Percentiles rank a stretch among this genome's conserved stretches.
phyloP scores from a whole-genome alignment of 805 yeast genomes.

The Crinitomyces ghanaensis region DNA sequence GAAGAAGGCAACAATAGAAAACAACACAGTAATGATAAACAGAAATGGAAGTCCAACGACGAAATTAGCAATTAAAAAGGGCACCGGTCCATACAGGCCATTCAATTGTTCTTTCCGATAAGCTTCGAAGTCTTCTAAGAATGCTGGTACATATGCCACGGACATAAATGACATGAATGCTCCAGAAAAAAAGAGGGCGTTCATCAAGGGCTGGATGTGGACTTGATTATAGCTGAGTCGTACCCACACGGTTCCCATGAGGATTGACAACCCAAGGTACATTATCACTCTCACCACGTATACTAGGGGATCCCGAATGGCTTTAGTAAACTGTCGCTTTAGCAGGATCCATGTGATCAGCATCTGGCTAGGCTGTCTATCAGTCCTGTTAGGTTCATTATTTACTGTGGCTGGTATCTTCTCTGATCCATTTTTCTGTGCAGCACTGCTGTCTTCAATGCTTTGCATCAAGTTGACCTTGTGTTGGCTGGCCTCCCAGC shows the following conservation, averaged over 20 bases:
- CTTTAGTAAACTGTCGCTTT: constrained; percentile 24
- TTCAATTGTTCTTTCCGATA: constrained; percentile 27
- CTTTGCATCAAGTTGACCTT: no score
- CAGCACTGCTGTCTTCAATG: no score
- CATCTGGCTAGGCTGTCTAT: constrained; percentile 24
- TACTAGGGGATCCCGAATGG: constrained; percentile 28
- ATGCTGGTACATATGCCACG: constrained; percentile 33
- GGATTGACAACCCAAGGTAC: constrained; percentile 31
- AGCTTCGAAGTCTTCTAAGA: constrained; percentile 26
- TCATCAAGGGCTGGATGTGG: constrained; percentile 25
- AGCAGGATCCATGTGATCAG: constrained; percentile 14
- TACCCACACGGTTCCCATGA: constrained; percentile 33
- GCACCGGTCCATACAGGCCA: constrained; percentile 30
- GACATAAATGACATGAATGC: constrained; percentile 37
- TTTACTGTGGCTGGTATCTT: no score
- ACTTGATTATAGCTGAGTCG: constrained; percentile 21
- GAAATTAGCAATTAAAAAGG: constrained; percentile 29
- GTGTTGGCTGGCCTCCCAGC: no score
- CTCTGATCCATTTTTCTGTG: no score
- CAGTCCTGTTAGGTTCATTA: no score
- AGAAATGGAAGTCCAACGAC: constrained; percentile 30
- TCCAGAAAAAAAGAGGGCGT: constrained; percentile 32
- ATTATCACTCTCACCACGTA: constrained; percentile 29
- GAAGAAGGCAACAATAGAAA: constrained; percentile 28
- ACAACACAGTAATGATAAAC: constrained; percentile 25